Percentiles rank a stretch among this genome's conserved stretches.
phyloP scores from a whole-genome alignment of 108 stramenopile species.

The Pinguiococcus pyrenoidosus region DNA sequence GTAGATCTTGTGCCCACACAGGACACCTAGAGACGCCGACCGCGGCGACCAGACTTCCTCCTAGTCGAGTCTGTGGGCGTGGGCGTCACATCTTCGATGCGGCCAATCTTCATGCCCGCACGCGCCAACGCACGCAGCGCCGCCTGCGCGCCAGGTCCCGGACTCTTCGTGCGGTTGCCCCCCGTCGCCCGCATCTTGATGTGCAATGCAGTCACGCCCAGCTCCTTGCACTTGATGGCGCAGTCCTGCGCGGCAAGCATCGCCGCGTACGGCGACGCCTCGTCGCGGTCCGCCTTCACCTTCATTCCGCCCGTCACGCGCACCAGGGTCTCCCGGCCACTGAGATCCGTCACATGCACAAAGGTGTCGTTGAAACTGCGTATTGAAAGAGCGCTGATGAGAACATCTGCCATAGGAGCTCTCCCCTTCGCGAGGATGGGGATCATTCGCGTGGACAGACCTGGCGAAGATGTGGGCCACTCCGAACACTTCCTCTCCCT shows the following conservation, averaged over 20 bases:
- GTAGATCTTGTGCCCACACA: too few relatives aligned
- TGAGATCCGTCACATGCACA: constrained; percentile 98
- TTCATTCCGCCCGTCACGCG: constrained; percentile 99
- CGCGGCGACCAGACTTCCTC: constrained; percentile 95
- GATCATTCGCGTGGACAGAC: too few relatives aligned
- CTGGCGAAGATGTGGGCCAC: constrained; percentile 99
- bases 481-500: constrained; percentile 95
- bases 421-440: too few relatives aligned
- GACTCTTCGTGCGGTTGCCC: constrained; percentile 84
- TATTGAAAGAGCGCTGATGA: too few relatives aligned
- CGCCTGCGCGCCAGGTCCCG: constrained; percentile 97
- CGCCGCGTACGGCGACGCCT: constrained; percentile 97
- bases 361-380: constrained; percentile 99
- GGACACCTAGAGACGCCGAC: constrained; percentile 99
- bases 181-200: constrained; percentile 99
- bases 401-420: too few relatives aligned
- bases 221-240: constrained; percentile 63
- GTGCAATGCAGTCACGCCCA: constrained; percentile 98
- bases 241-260: constrained; percentile 99
- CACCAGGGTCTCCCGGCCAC: constrained; percentile 96
- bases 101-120: constrained; percentile 97
- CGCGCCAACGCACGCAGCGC: constrained; percentile 93
- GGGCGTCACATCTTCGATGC: constrained; percentile 99
- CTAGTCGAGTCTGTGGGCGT: constrained; percentile 97
- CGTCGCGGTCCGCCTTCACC: constrained; percentile 99